These are phyloP conservation scores for Artemisia annua DNA, from an alignment of 129 eudicot genomes.

Conservation along the genomic window DNA sequence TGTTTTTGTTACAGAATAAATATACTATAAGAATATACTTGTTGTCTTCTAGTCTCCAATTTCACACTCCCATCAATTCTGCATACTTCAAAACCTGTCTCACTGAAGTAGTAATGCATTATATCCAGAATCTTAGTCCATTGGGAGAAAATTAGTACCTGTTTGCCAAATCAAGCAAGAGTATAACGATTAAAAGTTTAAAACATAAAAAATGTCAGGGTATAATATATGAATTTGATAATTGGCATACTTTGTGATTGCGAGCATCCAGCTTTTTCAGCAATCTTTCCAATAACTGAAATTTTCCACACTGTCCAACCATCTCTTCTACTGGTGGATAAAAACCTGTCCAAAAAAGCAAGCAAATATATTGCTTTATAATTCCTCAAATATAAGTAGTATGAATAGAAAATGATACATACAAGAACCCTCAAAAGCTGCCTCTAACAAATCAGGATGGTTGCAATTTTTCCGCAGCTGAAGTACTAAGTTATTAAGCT, in stretches of 20 bases:
- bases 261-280: conserved; percentile 62
- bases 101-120: conserved; percentile 88
- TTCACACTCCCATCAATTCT: conserved; percentile 93
- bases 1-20: background rate
- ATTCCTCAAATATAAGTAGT: background rate
- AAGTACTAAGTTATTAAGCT: conserved; percentile 73
- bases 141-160: conserved; percentile 95
- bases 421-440: conserved; percentile 86
- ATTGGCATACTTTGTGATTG: conserved; percentile 67
- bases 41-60: conserved; percentile 73
- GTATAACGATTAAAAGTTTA: conserved; percentile 3
- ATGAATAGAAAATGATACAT: conserved; percentile 32
- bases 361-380: background rate
- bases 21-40: conserved; percentile 38
- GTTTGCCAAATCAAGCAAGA: conserved; percentile 29
- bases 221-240: background rate
- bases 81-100: conserved; percentile 73
- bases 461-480: conserved; percentile 94
- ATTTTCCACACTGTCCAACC: conserved; percentile 94
- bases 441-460: conserved; percentile 92
- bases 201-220: background rate
- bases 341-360: conserved; percentile 42
- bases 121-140: conserved; percentile 90
- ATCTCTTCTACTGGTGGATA: conserved; percentile 92
- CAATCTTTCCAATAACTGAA: conserved; percentile 70